phyloP scores from a whole-genome alignment of 2,329 filamentous ascomycete genomes.

The Simplicillium sp. region DNA sequence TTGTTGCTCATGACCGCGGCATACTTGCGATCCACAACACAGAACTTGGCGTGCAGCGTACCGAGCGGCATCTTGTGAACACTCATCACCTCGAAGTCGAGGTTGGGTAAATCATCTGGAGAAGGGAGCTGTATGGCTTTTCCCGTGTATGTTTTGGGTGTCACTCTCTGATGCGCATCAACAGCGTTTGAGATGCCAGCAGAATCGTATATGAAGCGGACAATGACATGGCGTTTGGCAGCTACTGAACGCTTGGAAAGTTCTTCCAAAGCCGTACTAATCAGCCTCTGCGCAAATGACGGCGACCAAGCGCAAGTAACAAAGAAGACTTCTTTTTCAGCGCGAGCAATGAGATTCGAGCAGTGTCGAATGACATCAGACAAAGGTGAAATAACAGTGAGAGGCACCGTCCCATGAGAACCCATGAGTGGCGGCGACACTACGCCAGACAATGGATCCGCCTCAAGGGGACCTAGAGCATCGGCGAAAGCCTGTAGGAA shows the following conservation, averaged over 20 bases:
- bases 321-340: constrained; percentile 62
- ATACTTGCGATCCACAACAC: constrained; percentile 64
- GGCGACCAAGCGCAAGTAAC: constrained; percentile 71
- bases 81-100: constrained; percentile 66
- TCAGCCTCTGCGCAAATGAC: constrained; percentile 55
- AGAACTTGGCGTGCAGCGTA: constrained; percentile 71
- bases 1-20: constrained; percentile 71
- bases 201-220: constrained; percentile 70
- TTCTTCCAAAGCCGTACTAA: constrained; percentile 60
- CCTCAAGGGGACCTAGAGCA: constrained; percentile 44
- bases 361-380: constrained; percentile 65
- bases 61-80: constrained; percentile 61
- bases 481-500: constrained; percentile 63
- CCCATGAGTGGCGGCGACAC: constrained; percentile 43
- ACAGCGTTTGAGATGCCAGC: constrained; percentile 54
- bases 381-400: constrained; percentile 50
- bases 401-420: constrained; percentile 50
- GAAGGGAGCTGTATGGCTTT: constrained; percentile 50
- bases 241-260: constrained; percentile 55
- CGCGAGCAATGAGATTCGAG: constrained; percentile 65
- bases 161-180: constrained; percentile 55
- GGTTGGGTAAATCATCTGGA: constrained; percentile 56
- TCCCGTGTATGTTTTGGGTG: constrained; percentile 47
- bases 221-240: constrained; percentile 46
- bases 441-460: constrained; percentile 39